Conservation (phyloP, 352 stramenopile species). For the Bremia lactucae region DNA sequence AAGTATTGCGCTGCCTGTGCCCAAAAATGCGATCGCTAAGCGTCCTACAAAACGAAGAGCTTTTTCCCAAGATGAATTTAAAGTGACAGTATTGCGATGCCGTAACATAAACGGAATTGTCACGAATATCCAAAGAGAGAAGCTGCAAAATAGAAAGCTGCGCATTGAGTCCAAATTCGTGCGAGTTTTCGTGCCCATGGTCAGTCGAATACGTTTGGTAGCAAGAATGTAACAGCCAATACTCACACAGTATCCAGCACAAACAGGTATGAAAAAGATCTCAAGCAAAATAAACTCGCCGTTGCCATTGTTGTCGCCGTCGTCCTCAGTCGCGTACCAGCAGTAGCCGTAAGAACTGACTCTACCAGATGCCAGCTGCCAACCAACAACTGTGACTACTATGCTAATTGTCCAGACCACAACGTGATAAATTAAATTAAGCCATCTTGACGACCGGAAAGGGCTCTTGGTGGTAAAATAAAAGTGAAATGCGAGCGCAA, state of each 20-base stretch:
- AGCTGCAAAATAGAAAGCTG: slow-evolving; percentile 65
- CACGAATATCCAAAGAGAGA: slow-evolving; percentile 57
- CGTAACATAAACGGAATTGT: slow-evolving; percentile 60
- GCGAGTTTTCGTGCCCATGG: slow-evolving; percentile 33
- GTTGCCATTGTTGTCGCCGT: slow-evolving; percentile 23
- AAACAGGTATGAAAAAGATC: slow-evolving; percentile 53
- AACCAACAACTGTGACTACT: slow-evolving; percentile 41
- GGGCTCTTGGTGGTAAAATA: slow-evolving; percentile 85
- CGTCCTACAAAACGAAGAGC: slow-evolving; percentile 54
- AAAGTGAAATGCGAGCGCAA: slow-evolving; percentile 75
- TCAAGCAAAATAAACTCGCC: slow-evolving; percentile 48
- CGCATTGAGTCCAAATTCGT: slow-evolving; percentile 75
- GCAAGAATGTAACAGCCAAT: slow-evolving; percentile 64
- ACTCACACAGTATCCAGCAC: slow-evolving; percentile 51
- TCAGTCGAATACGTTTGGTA: slow-evolving; percentile 59
- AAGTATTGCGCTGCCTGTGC: slow-evolving; percentile 48
- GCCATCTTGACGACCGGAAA: slow-evolving; percentile 63
- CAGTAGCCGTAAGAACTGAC: slow-evolving; percentile 76
- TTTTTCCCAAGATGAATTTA: slow-evolving; percentile 50
- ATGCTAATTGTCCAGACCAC: slow-evolving; percentile 49
- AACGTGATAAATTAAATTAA: slow-evolving; percentile 59
- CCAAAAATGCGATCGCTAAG: slow-evolving; percentile 54
- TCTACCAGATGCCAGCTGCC: slow-evolving; percentile 26
- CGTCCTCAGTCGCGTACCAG: slow-evolving; percentile 47
- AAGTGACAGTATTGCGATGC: slow-evolving; percentile 35